phyloP scores from a whole-genome alignment of 306 rosid species.

The Lathyrus tuberosus region DNA sequence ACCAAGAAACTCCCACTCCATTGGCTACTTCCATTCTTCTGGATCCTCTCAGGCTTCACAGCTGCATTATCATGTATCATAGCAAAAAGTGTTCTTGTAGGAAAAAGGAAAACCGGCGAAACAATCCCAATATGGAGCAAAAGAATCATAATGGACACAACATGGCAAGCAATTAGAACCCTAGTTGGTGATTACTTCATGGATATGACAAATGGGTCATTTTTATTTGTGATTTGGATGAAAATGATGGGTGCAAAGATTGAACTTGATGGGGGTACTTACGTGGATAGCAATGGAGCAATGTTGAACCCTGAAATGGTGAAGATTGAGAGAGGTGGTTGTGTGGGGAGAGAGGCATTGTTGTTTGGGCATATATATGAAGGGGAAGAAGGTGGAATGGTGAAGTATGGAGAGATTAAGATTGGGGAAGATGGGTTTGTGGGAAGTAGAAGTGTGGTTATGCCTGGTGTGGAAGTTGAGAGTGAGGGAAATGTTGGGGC shows the following conservation, averaged over 20 bases:
- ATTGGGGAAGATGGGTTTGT: slow-evolving; percentile 79
- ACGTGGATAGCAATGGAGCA: slow-evolving; percentile 83
- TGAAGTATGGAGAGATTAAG: slow-evolving; percentile 73
- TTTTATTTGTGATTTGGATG: slow-evolving; percentile 71
- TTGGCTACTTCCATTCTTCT: slow-evolving; percentile 71
- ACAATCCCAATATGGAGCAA: slow-evolving; percentile 62
- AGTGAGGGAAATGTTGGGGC: slow-evolving; percentile 58
- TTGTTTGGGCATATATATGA: slow-evolving; percentile 87
- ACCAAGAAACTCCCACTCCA: slow-evolving; percentile 46
- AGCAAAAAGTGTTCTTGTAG: slow-evolving; percentile 71
- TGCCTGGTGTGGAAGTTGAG: slow-evolving; percentile 85
- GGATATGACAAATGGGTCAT: slow-evolving; percentile 79
- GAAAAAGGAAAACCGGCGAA: slow-evolving; percentile 70
- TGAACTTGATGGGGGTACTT: slow-evolving; percentile 51
- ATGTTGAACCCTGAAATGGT: slow-evolving; percentile 91
- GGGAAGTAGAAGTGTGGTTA: slow-evolving; percentile 78
- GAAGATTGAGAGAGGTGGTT: slow-evolving; percentile 76
- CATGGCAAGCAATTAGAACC: slow-evolving; percentile 86
- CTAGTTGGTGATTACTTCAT: slow-evolving; percentile 77
- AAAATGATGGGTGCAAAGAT: slow-evolving; percentile 83
- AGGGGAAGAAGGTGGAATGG: slow-evolving; percentile 84
- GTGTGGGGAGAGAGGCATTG: slow-evolving; percentile 84
- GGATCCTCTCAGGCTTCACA: slow-evolving; percentile 71
- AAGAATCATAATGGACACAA: slow-evolving; percentile 65
- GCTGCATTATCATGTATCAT: slow-evolving; percentile 64